Base-by-base conservation (phyloP, 2,329 filamentous ascomycete genomes). In the Cladosporium sp. region DNA sequence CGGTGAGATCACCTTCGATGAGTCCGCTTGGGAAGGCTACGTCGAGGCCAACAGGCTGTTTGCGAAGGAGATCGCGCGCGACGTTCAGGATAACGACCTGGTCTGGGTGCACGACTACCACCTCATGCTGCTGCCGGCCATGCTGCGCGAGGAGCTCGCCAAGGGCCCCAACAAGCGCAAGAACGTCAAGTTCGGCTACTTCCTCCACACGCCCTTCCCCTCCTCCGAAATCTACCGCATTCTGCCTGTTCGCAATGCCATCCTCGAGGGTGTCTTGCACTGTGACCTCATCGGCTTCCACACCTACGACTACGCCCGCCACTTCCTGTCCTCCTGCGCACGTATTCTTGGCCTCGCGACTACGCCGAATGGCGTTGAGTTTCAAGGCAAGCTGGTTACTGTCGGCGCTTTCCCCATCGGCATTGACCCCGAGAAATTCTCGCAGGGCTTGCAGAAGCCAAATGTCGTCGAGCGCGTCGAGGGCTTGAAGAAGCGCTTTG, bases 91-190 rank as follows among this genome's bases (percentile, higher is more conserved):
- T 67, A 91, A 90, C 50, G 93, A 98, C 69, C 74, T 96, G 62
- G 86, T 98, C 62, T 98, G 93, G 93, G 88, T 98, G 5, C 93
- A 98, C 69, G 93, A 98, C 70, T 98, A 97, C 72, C 93, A 98
- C 70, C 77, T 97, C 55, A 97, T 97, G 91, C 83, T 98, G 16
- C 79, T 98, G 29, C 93, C 93, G 27, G 83, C 92, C 64, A 94
- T 97, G 90, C 79, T 98, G 52, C 88, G 93, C 55, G 87, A 95
- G 63, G 88, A 94, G 69, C 84, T 96, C 52, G 57, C 58, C 52
- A 59, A 60, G 20, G 87, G 86, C 51, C 70, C 82, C 55, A 79
- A 77, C 54, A 89, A 86, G 73, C 57, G 59, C 18, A 88, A 91
- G 73, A 94, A 96, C 59, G 84, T 97, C 71, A 95, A 95, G 76